phyloP scores from a whole-genome alignment of 257 asterid genomes.

The Plantago major region DNA sequence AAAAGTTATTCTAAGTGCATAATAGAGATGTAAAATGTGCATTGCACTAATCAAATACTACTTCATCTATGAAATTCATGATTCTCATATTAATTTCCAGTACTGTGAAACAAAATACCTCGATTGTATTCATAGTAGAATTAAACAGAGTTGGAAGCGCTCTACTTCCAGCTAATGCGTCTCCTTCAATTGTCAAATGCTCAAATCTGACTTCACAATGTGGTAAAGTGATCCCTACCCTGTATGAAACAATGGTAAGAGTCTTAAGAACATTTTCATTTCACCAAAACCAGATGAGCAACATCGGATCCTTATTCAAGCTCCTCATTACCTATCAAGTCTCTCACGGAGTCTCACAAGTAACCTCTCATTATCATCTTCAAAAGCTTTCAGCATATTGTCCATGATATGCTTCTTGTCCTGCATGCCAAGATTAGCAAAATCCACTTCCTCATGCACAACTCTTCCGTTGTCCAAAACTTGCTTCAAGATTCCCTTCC shows the following conservation, averaged over 20 bases:
- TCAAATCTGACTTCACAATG: conserved; percentile 64
- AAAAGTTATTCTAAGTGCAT: not conserved
- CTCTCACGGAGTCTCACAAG: conserved; percentile 57
- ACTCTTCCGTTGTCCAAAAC: conserved; percentile 61
- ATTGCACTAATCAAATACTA: too few species aligned
- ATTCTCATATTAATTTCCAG: not conserved
- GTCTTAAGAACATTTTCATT: not conserved
- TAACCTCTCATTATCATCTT: conserved; percentile 67
- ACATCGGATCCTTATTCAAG: not conserved
- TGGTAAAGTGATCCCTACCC: conserved; percentile 65
- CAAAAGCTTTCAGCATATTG: conserved; percentile 51
- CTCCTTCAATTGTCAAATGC: conserved; percentile 64
- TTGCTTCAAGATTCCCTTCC: conserved; percentile 56
- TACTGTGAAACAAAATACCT: conserved; percentile 31
- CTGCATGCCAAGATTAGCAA: conserved; percentile 46
- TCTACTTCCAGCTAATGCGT: conserved; percentile 58
- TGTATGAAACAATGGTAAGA: conserved; percentile 16
- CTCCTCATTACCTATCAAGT: conserved; percentile 45
- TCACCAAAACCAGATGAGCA: not conserved
- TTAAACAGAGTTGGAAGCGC: conserved; percentile 83
- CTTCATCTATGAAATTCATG: not conserved
- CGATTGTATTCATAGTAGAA: conserved; percentile 54
- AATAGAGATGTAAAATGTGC: not conserved
- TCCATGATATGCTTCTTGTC: conserved; percentile 69
- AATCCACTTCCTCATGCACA: conserved; percentile 60